These are phyloP conservation scores for Ilyonectria mors-panacis DNA, from an alignment of 2,329 filamentous ascomycete species.

Conservation along the genomic window DNA sequence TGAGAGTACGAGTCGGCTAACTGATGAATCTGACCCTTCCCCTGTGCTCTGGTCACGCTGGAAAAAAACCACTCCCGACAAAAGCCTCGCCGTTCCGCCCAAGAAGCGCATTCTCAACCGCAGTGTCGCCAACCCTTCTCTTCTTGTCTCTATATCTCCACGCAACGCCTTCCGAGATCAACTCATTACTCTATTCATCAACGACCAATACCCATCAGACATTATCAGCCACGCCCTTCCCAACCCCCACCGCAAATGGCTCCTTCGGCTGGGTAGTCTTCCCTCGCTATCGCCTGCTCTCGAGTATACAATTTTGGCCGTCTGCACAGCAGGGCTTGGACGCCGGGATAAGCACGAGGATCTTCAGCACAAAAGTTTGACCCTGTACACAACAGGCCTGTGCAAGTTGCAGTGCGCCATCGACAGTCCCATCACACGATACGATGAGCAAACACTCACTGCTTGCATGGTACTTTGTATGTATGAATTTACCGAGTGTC, in stretches of 20 bases:
- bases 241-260: constrained; percentile 23
- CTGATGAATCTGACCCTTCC: not conserved
- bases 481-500: constrained; percentile 28
- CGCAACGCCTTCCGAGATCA: constrained; percentile 20
- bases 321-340: constrained; percentile 19
- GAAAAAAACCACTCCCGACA: not conserved
- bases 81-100: not conserved
- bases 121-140: not conserved
- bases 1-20: not conserved
- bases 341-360: not conserved
- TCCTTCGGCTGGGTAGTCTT: constrained; percentile 10
- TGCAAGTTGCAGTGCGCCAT: constrained; percentile 23
- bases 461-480: constrained; percentile 26
- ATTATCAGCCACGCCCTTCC: not conserved
- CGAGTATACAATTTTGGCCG: constrained; percentile 22
- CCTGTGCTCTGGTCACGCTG: constrained; percentile 20
- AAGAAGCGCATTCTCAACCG: not conserved
- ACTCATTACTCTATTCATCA: constrained; percentile 9
- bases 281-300: constrained; percentile 13
- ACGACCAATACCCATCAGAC: constrained; percentile 14
- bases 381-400: constrained; percentile 15
- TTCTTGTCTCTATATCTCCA: not conserved
- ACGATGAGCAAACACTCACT: constrained; percentile 21
- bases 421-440: not conserved
- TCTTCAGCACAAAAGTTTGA: constrained; percentile 8